Evolutionary conservation across 2,329 filamentous ascomycete genomes (phyloP).

Genomic region (Emmonsia crescens): DNA sequence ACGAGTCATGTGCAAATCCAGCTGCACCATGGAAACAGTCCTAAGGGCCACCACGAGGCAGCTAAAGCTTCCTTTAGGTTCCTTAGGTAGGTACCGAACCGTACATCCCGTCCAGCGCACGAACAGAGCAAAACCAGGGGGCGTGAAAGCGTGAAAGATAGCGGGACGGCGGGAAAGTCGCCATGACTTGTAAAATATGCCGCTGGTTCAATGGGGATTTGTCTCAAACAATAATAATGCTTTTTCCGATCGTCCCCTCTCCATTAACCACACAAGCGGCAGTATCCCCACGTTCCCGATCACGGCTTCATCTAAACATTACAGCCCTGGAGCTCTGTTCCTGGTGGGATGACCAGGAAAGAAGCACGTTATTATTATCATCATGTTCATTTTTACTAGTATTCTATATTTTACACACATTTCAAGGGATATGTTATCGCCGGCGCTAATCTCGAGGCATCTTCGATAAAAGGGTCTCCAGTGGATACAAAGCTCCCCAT

Average conservation of each 20-base stretch:
- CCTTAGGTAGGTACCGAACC: neutral
- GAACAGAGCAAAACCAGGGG: neutral
- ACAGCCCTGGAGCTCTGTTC: neutral
- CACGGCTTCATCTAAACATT: neutral
- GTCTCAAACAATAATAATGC: neutral
- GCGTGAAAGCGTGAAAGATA: neutral
- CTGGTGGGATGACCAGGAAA: neutral
- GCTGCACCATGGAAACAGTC: neutral
- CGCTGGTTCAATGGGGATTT: neutral
- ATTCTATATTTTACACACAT: neutral
- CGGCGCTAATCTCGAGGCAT: neutral
- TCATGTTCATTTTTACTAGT: neutral
- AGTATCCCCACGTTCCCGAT: neutral
- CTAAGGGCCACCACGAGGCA: conserved; percentile 4
- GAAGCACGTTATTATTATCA: neutral
- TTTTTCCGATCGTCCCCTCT: neutral
- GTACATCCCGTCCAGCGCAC: neutral
- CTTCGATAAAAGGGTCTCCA: neutral
- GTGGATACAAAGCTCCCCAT: neutral
- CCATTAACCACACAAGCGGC: neutral
- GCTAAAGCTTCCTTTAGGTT: conserved; percentile 2
- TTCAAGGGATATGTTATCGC: neutral
- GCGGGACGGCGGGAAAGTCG: neutral
- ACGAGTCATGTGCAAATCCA: conserved; percentile 6
- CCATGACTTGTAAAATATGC: neutral